Base-by-base conservation (phyloP, 2,329 filamentous ascomycete species). In the Fusarium sp. region DNA sequence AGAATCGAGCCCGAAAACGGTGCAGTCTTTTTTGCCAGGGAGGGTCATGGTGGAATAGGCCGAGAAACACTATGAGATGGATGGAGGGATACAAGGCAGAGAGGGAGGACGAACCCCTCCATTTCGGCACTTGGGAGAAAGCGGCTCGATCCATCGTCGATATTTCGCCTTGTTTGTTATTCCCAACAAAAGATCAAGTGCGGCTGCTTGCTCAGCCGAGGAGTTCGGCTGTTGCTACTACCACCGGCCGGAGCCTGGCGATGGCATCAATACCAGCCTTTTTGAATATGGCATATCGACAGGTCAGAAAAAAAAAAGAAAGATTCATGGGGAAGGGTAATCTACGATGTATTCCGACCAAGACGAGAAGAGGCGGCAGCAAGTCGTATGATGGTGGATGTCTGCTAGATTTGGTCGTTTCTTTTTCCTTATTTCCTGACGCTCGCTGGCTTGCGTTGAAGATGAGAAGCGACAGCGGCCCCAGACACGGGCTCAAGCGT, bases 381-480 rank as follows among this genome's bases (percentile, higher is more conserved):
- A 43, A 50, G 66, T 77, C 71, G 69, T 77, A 71, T 72, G 69
- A 75, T 76, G 59, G 67, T 75, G 68, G 68, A 68, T 64, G 63
- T 59, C 61, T 32, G 35, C 27, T 32, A 50, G 20, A 60, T 50
- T 62, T 69, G 54, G 9, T 39, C 18, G 39, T 62, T 62, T 58
- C 39, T 66, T 50, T 60, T 66, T 64, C 43, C 48, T 30, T 52
- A 52, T 32, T 57, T 20, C 66, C 45, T 64, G 56, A 34, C 34
- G 23, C 34, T 30, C 16, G 20, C 43, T 48, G 48, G 48, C 48
- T 52, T 52, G 48, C 10, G 48, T 25, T 50, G 64, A 63, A 58
- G 60, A 65, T 43, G 62, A 4, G 57, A 39, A 52, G 48, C 48
- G 48, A 27, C 48, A 18, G 54, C 57, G 34, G 34, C 23, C 34